Percentiles rank a stretch among this genome's conserved stretches.
Evolutionary conservation across 495 filamentous ascomycete species (phyloP).

Genomic region (Echria macrotheca): DNA sequence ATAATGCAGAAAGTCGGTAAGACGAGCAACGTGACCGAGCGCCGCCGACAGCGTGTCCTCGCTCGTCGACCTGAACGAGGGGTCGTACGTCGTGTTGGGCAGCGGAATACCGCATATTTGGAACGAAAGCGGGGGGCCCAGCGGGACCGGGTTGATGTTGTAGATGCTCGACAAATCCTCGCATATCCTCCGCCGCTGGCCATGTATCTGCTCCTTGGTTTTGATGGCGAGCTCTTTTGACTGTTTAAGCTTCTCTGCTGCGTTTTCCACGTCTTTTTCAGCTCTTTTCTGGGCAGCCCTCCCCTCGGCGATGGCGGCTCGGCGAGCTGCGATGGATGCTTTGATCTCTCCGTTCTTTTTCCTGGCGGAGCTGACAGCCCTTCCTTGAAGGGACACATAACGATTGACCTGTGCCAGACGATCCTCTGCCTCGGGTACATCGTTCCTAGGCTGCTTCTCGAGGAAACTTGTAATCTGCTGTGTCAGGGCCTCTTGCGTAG

Average conservation of each 20-base stretch:
- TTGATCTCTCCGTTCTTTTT: conserved; percentile 58
- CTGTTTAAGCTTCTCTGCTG: conserved; percentile 53
- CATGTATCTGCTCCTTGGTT: conserved; percentile 59
- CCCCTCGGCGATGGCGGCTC: conserved; percentile 60
- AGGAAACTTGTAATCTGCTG: conserved; percentile 73
- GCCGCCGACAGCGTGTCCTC: conserved; percentile 72
- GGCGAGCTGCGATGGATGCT: conserved; percentile 58
- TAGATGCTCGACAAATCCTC: conserved; percentile 75
- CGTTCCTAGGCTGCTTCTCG: conserved; percentile 39
- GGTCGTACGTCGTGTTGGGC: conserved; percentile 69
- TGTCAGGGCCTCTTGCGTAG: conserved; percentile 67
- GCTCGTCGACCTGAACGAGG: conserved; percentile 30
- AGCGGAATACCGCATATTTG: conserved; percentile 68
- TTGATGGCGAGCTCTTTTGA: conserved; percentile 49
- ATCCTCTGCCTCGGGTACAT: conserved; percentile 61
- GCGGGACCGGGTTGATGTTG: conserved; percentile 62
- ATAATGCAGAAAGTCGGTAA: conserved; percentile 70
- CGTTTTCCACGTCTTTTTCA: conserved; percentile 47
- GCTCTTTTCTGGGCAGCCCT: conserved; percentile 52
- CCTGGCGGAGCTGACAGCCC: conserved; percentile 53
- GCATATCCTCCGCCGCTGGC: conserved; percentile 80
- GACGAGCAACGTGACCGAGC: conserved; percentile 73
- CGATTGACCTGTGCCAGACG: conserved; percentile 50
- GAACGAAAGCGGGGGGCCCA: conserved; percentile 58
- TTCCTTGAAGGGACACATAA: conserved; percentile 59